Base-by-base conservation (phyloP, 805 yeast genomes). In the Schwanniomyces polymorphus region DNA sequence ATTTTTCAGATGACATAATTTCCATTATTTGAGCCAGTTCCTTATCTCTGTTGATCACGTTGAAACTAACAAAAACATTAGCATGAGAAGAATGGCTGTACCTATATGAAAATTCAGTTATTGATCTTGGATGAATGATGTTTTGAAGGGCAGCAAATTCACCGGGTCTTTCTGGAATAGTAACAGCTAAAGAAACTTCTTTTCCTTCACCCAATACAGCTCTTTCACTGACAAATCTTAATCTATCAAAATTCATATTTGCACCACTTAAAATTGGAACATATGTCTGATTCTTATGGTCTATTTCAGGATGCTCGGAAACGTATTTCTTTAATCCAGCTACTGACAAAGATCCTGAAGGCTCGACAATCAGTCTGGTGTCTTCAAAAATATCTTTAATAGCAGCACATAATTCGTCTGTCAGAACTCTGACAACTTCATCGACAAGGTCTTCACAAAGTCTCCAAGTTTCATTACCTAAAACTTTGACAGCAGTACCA, bases 131-230 rank as follows among this genome's bases (percentile, higher is more conserved):
- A 52, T 85, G 84, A 39, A 94, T 83, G 38, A 88, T 76, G 33
- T 77, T 75, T 60, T 90, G 96, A 51, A 94, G 76, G 55, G 81
- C 80, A 45, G 80, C 77, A 70, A 94, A 94, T 46, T 95, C 87
- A 26, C 98, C 99, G 16, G 97, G 97, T 39, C 75, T 70, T 65
- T 94, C 99, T 21, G 98, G 97, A 53, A 94, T 90, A 38, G 90
- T 85, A 14, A 91, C 90, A 41, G 88, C 81, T 76, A 94, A 76
- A 59, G 95, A 92, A 6, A 90, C 96, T 72, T 94, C 99, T 57
- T 86, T 88, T 46, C 98, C 99, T 65, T 92, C 98, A 70, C 99
- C 99, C n/a, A 94, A 78, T 43, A 89, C 95, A 11, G 99, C 97
- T 68, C 99, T 85, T 68, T 94, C 99, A 48, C 96, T 82, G 17